Base-by-base conservation (phyloP, 1,284 basidiomycete species). In the Psilocybe mexicana region DNA sequence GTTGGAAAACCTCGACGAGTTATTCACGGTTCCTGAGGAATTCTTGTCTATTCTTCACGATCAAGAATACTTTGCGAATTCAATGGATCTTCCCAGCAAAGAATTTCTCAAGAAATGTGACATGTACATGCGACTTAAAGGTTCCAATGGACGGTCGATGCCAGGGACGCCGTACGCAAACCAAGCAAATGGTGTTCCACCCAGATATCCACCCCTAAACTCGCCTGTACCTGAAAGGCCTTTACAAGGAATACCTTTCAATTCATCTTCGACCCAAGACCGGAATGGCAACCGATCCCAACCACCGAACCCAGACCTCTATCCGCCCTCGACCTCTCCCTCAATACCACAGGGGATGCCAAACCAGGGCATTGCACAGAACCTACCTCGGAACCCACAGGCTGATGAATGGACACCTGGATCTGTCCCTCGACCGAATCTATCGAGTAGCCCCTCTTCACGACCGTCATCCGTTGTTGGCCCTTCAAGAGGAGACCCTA, bases 1-100 rank as follows among this genome's bases (percentile, higher is more conserved):
- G 52, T 79, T 99, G 57, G 94, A 98, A 76, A 84, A 91, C 65
- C 96, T 99, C 75, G 96, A 99, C 76, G 91, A 95, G 70, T 94
- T 93, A 71, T 96, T 90, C 76, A 84, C 85, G 35, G 92, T 97
- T 5, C 95, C 95, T 5, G 82, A 86, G 63, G 94, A 98, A 67
- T 88, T 96, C 70, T 66, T 91, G 43, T 78, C 87, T 25, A 90
- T 96, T 54, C 78, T 96, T 24, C 83, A 87, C 53, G 93, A 96
- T 64, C 90, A 92, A 69, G 89, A 93, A 42, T 90, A 94, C 70
- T 96, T 97, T 69, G 78, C 82, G 40, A 92, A 85, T 69, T 87
- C 84, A 57, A 74, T 93, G 74, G 93, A 96, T 44, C 79, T 95
- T 28, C 91, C 93, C 2, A 87, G 88, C 64, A 93, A 93, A 72